Conservation (phyloP, 1,284 basidiomycete species). For the Schizophyllum amplum region DNA sequence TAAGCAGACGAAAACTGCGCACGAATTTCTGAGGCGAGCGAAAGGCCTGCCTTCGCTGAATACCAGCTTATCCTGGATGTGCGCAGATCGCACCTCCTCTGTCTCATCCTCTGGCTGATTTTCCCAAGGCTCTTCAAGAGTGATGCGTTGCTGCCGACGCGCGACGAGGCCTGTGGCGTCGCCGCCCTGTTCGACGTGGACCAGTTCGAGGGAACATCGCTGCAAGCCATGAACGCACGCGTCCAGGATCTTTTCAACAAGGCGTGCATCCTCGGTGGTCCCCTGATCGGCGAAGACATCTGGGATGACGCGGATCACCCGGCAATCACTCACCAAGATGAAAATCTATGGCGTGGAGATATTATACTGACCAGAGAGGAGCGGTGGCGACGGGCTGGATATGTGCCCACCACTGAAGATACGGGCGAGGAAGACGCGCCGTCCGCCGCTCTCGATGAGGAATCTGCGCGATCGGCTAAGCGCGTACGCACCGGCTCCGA, state of each 20-base stretch:
- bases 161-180: not conserved
- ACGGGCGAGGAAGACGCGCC: not conserved
- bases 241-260: not conserved
- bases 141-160: constrained; percentile 4
- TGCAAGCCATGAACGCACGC: not conserved
- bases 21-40: constrained; percentile 38
- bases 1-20: constrained; percentile 7
- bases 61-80: constrained; percentile 66
- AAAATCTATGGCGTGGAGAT: not conserved
- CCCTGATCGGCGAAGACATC: not conserved
- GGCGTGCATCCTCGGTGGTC: not conserved
- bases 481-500: not conserved
- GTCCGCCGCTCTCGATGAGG: not conserved
- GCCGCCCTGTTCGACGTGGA: not conserved
- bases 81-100: constrained; percentile 12
- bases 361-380: not conserved
- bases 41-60: constrained; percentile 52
- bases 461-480: not conserved
- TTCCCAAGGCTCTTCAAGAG: constrained; percentile 11
- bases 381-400: not conserved
- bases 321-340: not conserved
- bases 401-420: not conserved
- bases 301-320: not conserved
- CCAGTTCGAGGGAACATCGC: not conserved
- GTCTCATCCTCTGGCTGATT: not conserved